Percentiles rank a stretch among this genome's conserved stretches.
Conservation (phyloP, 768 basidiomycete genomes). For the Panus rudis region DNA sequence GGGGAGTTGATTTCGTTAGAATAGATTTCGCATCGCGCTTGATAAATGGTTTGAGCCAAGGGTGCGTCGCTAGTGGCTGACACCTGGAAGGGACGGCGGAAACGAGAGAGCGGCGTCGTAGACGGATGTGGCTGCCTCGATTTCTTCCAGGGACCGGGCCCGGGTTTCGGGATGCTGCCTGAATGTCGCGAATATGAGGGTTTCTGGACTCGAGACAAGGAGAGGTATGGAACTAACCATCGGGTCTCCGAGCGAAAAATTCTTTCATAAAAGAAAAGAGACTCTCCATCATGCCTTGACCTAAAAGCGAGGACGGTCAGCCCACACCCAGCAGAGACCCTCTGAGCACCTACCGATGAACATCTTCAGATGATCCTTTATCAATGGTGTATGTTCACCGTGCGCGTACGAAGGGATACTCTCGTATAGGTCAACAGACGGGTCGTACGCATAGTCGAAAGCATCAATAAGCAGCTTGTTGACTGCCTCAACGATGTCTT, state of each 20-base stretch:
- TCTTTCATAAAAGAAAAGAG: too few relatives aligned
- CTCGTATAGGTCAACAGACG: neutral
- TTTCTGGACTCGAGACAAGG: too few relatives aligned
- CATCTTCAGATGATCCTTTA: neutral
- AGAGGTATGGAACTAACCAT: too few relatives aligned
- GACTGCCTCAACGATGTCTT: slow-evolving; percentile 2
- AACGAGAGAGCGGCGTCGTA: slow-evolving; percentile 30
- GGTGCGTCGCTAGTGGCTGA: slow-evolving; percentile 15
- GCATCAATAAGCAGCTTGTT: neutral
- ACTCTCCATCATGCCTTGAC: too few relatives aligned
- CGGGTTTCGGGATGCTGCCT: too few relatives aligned
- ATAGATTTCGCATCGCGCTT: slow-evolving; percentile 30
- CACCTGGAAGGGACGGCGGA: slow-evolving; percentile 19
- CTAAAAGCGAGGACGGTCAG: too few relatives aligned
- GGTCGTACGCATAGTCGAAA: neutral
- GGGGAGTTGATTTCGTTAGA: slow-evolving; percentile 11
- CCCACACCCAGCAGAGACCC: too few relatives aligned
- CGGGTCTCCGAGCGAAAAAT: too few relatives aligned
- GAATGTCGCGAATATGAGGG: too few relatives aligned
- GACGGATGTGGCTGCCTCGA: slow-evolving; percentile 20
- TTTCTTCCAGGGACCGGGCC: slow-evolving; percentile 23
- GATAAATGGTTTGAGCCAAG: slow-evolving; percentile 23
- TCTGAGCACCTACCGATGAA: too few relatives aligned
- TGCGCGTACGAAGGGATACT: slow-evolving; percentile 1
- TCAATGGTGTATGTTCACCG: neutral